These are phyloP conservation scores for Botrytis medusae DNA, from an alignment of 2,329 filamentous ascomycete species.

Conservation along the genomic window DNA sequence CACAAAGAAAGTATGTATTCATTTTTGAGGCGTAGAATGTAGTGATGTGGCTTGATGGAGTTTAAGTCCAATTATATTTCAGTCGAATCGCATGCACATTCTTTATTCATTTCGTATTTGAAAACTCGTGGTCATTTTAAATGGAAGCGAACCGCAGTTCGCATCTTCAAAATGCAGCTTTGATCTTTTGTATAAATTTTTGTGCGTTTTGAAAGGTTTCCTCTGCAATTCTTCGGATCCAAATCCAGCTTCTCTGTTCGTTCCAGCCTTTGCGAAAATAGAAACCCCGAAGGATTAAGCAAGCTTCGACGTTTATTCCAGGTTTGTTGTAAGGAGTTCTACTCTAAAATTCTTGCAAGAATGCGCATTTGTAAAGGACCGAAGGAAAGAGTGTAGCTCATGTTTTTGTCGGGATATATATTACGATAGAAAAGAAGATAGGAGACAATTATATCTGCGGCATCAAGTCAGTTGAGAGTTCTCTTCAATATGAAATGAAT, in stretches of 20 bases:
- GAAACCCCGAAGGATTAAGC: background rate
- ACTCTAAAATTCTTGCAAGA: accelerated
- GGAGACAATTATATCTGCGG: background rate
- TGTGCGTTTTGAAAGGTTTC: background rate
- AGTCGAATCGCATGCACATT: background rate
- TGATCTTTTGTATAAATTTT: background rate
- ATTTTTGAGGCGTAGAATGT: too few species aligned
- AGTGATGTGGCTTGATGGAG: accelerated
- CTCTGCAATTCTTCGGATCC: background rate
- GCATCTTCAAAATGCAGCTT: background rate
- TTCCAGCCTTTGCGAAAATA: background rate
- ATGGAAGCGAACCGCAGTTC: background rate
- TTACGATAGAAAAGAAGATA: accelerated
- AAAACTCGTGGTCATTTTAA: background rate
- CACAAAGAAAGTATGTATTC: accelerated
- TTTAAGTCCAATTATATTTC: too few species aligned
- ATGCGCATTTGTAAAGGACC: background rate
- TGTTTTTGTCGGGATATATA: background rate
- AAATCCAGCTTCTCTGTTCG: background rate
- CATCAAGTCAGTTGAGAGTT: background rate
- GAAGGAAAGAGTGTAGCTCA: background rate
- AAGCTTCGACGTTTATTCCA: background rate
- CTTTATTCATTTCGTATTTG: background rate
- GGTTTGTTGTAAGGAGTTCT: background rate
- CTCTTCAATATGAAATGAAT: too few species aligned